These are phyloP conservation scores for Claviceps quebecensis DNA, from an alignment of 2,329 filamentous ascomycete genomes.

Conservation along the genomic window DNA sequence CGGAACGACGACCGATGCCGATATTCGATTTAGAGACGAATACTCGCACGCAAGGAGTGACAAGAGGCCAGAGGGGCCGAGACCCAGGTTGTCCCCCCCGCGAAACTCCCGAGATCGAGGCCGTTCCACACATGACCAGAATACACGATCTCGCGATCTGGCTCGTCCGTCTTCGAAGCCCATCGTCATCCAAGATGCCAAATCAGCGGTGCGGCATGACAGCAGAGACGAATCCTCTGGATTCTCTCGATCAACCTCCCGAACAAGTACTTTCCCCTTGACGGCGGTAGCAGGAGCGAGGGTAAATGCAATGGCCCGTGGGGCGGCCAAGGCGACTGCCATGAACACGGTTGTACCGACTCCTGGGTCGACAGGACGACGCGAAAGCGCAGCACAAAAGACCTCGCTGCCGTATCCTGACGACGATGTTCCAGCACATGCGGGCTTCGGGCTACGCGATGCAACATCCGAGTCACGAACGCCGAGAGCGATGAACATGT, in stretches of 20 bases:
- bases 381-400: slow-evolving; percentile 9
- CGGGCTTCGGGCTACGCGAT: slow-evolving; percentile 11
- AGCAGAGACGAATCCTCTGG: slow-evolving; percentile 10
- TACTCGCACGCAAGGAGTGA: slow-evolving; percentile 9
- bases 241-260: slow-evolving; percentile 19
- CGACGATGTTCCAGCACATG: slow-evolving; percentile 16
- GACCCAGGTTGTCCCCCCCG: slow-evolving; percentile 7
- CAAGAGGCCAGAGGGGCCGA: slow-evolving; percentile 15
- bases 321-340: background rate
- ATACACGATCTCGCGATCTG: slow-evolving; percentile 15
- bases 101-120: slow-evolving; percentile 16
- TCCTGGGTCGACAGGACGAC: slow-evolving; percentile 13
- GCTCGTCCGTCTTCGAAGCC: slow-evolving; percentile 21
- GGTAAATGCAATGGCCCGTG: slow-evolving; percentile 2
- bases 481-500: background rate
- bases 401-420: slow-evolving; percentile 23
- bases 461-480: background rate
- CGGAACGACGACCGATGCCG: slow-evolving; percentile 20
- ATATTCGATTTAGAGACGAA: slow-evolving; percentile 14
- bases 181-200: slow-evolving; percentile 21
- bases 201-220: slow-evolving; percentile 9
- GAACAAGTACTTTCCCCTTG: slow-evolving; percentile 20
- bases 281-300: slow-evolving; percentile 15
- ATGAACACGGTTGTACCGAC: slow-evolving; percentile 1
- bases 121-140: slow-evolving; percentile 26